Base-by-base conservation (phyloP, 108 stramenopile species). In the Cyclotella cryptica region DNA sequence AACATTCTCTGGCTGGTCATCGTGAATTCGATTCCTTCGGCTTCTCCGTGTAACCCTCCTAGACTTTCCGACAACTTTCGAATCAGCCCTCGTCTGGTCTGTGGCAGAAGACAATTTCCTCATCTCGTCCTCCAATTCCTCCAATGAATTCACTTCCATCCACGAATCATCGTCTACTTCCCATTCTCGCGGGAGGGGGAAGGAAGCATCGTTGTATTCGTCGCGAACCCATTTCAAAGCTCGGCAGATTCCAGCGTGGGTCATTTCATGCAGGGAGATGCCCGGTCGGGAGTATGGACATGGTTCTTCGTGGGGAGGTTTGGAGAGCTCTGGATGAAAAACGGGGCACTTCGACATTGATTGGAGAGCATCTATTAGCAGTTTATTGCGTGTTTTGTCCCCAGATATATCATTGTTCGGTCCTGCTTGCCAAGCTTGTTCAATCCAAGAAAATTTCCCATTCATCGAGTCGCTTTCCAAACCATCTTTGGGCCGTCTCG, bases 161-260 rank as follows among this genome's bases (percentile, higher is more conserved):
- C 90, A 92, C 54, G 52, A 64, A 42, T 92, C 90, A 69, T 71
- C 75, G 60, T 91, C 88, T 29, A 88, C 76, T 46, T 89, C 80
- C 41, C 80, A 72, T 13, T 59, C 30, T 19, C 47, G 58, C 29
- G 88, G 87, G 14, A 74, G 51, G 47, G 72, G 78, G 17, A 75
- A 79, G 24, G 27, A 55, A 30, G 60, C 79, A 51, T 75, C 74
- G 66, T 71, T 40, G 40, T 65, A 74, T 22, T 74, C 29, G 15
- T 62, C 60, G 13, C 68, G 68, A 28, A 61, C 64, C 73, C 73
- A 81, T 55, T 68, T 51, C 26, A 72, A 35, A 43, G 67, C 73
- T 18, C 39, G 30, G 30, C 80, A 72, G 22, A 88, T 66, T 54
- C 77, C 86, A 10, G 64, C 65, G 47, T 72, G 75, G 35, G 81